phyloP scores from a whole-genome alignment of 805 yeast genomes.

The Yarrowia yakushimensis region DNA sequence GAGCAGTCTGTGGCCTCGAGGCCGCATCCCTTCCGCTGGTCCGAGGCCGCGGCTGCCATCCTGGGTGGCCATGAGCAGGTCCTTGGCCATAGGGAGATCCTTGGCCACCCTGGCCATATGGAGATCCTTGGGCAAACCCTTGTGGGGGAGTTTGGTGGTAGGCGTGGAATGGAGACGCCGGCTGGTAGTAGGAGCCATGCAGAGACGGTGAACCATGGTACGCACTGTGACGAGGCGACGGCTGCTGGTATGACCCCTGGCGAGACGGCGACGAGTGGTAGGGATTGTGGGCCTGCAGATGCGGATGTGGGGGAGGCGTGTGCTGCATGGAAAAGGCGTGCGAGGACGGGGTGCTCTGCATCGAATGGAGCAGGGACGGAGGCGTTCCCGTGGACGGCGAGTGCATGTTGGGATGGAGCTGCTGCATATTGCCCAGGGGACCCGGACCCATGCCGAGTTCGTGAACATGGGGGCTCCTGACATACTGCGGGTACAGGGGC shows the following conservation, averaged over 20 bases:
- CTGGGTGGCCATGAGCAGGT: not conserved
- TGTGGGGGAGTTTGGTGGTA: not conserved
- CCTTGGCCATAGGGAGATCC: not conserved
- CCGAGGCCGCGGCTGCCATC: not conserved
- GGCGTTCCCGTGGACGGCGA: not conserved
- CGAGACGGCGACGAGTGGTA: not conserved
- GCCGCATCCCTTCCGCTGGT: not conserved
- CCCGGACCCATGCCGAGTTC: not conserved
- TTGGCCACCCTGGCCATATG: not conserved
- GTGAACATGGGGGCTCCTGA: not conserved
- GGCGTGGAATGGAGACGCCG: not conserved
- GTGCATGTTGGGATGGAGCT: conserved; percentile 2
- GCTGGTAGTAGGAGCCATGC: not conserved
- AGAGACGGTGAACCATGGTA: not conserved
- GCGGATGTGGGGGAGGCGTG: not conserved
- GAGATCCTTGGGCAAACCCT: not conserved
- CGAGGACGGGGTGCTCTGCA: not conserved
- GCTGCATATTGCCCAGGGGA: not conserved
- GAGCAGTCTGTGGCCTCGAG: not conserved
- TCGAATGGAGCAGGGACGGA: not conserved
- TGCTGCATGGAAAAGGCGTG: not conserved
- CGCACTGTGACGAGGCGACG: not conserved
- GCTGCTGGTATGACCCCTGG: not conserved
- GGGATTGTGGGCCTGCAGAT: not conserved
- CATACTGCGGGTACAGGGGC: not conserved